A percentile compares a stretch with the other conserved stretches of the same genome.
These are phyloP conservation scores for Panellus pusillus DNA, from an alignment of 768 basidiomycete species.

Conservation along the genomic window DNA sequence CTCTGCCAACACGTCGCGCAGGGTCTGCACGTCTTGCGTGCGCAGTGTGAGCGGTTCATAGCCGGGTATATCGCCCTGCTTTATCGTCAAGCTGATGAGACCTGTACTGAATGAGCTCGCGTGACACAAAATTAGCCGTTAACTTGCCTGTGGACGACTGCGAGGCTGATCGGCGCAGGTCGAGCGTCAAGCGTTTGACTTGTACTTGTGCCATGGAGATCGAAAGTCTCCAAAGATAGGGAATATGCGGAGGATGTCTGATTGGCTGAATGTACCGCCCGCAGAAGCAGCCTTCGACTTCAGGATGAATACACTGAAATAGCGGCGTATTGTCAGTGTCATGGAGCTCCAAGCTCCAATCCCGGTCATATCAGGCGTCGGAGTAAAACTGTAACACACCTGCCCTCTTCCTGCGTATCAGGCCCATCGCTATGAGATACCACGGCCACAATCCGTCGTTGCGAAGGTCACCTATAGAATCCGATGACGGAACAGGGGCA, in stretches of 20 bases:
- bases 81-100: conserved; percentile 51
- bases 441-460: conserved; percentile 46
- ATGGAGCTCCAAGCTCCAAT: not conserved
- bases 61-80: conserved; percentile 36
- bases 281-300: conserved; percentile 31
- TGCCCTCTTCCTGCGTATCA: conserved; percentile 51
- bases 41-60: conserved; percentile 42
- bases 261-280: conserved; percentile 23
- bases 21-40: conserved; percentile 46
- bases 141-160: conserved; percentile 24
- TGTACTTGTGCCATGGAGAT: conserved; percentile 62
- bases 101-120: conserved; percentile 35
- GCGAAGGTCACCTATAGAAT: conserved; percentile 20
- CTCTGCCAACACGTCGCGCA: conserved; percentile 51
- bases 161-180: conserved; percentile 27
- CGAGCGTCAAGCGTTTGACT: conserved; percentile 38
- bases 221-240: conserved; percentile 53
- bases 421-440: conserved; percentile 47
- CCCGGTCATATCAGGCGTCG: too few species aligned
- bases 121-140: not conserved
- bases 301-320: conserved; percentile 49
- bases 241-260: conserved; percentile 50
- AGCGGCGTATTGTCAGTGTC: not conserved
- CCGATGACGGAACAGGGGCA: not conserved
- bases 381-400: conserved; percentile 35